Base-by-base conservation (phyloP, 106 monocot genomes). In the Acorus calamus region DNA sequence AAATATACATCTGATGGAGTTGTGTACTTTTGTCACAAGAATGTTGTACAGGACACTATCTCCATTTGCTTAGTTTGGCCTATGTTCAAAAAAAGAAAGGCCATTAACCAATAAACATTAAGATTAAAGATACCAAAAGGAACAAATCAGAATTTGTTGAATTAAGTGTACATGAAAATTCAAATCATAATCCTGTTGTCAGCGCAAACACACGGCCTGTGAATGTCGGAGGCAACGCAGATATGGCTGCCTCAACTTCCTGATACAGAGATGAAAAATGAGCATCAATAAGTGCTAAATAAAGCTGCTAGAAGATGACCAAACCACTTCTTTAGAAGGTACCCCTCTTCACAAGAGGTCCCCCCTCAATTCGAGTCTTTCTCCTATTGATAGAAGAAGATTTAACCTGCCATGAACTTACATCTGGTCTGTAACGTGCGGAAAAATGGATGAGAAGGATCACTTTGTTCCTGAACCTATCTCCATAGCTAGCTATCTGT, bases 371-470 rank as follows among this genome's bases (percentile, higher is more conserved):
- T 48, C 8, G 7, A 7, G 4, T 42, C 42, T 8, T 12, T 9
- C 2, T 52, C 6, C 3, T 41, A 6, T 3, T 28, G 8, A 64
- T 41, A 47, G 7, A 47, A 12, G 28, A 59, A 10, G 13, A 66
- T 8, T 4, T 2, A 2, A 4, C 8, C 43, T 57, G n/a, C 1
- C 0, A 49, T 8, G 3, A 6, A 56, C 75, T 63, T 75, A 93
- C 93, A 64, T 89, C 77, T 47, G 67, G 11, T 6, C 55, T 59
- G 66, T 94, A 94, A 53, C 89, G 76, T 70, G 93, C 93, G 50
- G 93, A 94, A 73, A 94, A 94, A 76, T 94, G 93, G 57, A 89
- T 84, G 5, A 94, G 72, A 55, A 94, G 69, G 55, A 94, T 86
- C 6, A 86, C 93, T 73, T 88, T 94, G 71, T 94, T 94, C 59